Conservation (phyloP, 768 basidiomycete genomes). For the Lactarius pseudohatsudake region DNA sequence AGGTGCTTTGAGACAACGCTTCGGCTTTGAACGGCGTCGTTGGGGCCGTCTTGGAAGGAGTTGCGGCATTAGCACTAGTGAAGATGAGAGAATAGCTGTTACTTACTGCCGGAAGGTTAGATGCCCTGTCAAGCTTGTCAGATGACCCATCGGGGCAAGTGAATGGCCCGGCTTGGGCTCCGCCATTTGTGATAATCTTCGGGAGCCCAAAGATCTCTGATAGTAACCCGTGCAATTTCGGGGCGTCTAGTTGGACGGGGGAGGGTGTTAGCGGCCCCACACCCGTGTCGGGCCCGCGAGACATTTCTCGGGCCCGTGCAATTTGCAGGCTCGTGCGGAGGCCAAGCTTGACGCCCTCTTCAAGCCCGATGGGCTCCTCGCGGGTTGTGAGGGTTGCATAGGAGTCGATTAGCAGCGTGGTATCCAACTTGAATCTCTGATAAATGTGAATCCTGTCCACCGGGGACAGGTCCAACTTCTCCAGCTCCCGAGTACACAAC, state of each 20-base stretch:
- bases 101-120: constrained; percentile 15
- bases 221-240: constrained; percentile 5
- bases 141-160: constrained; percentile 10
- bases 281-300: constrained; percentile 20
- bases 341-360: constrained; percentile 46
- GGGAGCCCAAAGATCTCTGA: constrained; percentile 18
- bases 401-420: constrained; percentile 38
- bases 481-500: constrained; percentile 42
- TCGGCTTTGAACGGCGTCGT: constrained; percentile 13
- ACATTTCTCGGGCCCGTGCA: constrained; percentile 41
- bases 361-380: constrained; percentile 38
- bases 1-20: constrained; percentile 11
- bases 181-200: background rate
- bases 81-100: background rate
- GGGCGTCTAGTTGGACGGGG: constrained; percentile 10
- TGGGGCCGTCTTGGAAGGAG: constrained; percentile 13
- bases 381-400: constrained; percentile 41
- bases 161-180: background rate
- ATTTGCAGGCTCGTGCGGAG: constrained; percentile 40
- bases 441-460: constrained; percentile 43
- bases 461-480: constrained; percentile 38
- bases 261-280: constrained; percentile 12
- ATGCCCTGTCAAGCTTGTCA: constrained; percentile 12
- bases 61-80: background rate
- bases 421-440: constrained; percentile 38